Conservation (phyloP, 2,329 filamentous ascomycete species). For the Talaromyces funiculosus region DNA sequence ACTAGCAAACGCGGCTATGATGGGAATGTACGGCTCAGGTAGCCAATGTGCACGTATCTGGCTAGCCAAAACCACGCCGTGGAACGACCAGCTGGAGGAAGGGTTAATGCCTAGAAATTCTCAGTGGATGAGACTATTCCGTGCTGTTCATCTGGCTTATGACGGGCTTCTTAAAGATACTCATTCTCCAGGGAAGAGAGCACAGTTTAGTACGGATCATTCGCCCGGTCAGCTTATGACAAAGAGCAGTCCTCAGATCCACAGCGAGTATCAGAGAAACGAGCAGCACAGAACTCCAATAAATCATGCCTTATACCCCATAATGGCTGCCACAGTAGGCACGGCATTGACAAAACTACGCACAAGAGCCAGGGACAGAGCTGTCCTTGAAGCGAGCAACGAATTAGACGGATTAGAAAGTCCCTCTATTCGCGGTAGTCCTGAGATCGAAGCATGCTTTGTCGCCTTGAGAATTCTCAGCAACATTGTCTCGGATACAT, state of each 20-base stretch:
- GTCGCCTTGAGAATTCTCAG: conserved; percentile 19
- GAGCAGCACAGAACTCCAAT: background rate
- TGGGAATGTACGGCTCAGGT: conserved; percentile 39
- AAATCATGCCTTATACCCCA: background rate
- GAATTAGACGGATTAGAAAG: background rate
- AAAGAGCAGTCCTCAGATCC: background rate
- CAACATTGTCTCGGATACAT: conserved; percentile 18
- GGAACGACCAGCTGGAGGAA: conserved; percentile 15
- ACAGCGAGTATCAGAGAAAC: background rate
- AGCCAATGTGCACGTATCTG: conserved; percentile 36
- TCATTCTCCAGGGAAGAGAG: background rate
- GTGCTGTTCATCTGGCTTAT: conserved; percentile 33
- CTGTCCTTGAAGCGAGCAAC: background rate
- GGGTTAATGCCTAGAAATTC: conserved; percentile 29
- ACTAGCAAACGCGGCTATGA: conserved; percentile 38
- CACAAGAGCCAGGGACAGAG: background rate
- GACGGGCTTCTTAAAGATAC: conserved; percentile 24
- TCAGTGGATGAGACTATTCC: conserved; percentile 37
- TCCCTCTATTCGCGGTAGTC: background rate
- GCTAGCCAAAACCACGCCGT: conserved; percentile 23
- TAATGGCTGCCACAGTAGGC: conserved; percentile 2
- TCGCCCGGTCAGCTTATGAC: background rate
- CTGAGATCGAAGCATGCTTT: conserved; percentile 16
- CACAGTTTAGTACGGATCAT: background rate
- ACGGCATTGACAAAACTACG: background rate